Evolutionary conservation across 2,329 filamentous ascomycete genomes (phyloP).

Genomic region (Exophiala viscosa): DNA sequence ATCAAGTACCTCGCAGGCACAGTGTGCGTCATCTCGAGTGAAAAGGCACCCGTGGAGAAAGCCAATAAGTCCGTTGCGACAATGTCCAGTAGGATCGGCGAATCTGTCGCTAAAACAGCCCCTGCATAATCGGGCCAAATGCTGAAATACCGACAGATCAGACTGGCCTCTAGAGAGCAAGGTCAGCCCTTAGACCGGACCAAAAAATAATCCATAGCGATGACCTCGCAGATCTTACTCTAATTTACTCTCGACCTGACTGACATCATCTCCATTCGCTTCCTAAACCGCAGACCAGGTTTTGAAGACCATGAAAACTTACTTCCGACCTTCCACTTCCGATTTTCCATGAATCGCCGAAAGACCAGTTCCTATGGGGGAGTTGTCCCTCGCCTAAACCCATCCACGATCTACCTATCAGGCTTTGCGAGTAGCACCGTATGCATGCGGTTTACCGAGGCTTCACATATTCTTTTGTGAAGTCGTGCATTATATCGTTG

Average conservation of each 20-base stretch:
- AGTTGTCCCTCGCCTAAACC: no score
- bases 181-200: neutral
- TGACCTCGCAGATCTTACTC: no score
- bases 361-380: no score
- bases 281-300: no score
- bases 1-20: neutral
- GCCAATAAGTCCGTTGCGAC: neutral
- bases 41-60: neutral
- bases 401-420: no score
- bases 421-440: no score
- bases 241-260: no score
- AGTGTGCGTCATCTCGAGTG: neutral
- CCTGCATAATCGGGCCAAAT: neutral
- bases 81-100: neutral
- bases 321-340: no score
- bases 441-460: neutral
- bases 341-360: no score
- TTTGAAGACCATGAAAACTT: no score
- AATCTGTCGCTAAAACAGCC: neutral
- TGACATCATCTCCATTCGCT: no score
- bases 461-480: slow-evolving; percentile 1
- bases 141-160: neutral
- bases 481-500: slow-evolving; percentile 4
- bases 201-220: no score
- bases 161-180: neutral